Evolutionary conservation across 73 alveolate species (phyloP), one percentile per base, ranked within the genome.

Genomic region (Tetrahymena elliotti): DNA sequence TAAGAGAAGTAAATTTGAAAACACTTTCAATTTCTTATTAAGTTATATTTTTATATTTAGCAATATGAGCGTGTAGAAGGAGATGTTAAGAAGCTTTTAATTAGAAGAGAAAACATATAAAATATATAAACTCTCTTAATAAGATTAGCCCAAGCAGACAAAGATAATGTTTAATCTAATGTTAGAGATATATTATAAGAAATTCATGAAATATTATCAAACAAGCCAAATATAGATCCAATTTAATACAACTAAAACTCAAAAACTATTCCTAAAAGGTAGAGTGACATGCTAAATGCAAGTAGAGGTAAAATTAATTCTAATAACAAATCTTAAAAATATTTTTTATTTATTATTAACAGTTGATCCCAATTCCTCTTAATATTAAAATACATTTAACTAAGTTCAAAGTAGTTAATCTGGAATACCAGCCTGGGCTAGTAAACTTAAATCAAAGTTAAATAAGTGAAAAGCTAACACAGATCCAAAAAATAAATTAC

Each of bases 51-150:
- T 83, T 9, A 35, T 38, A 4, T 31, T n/a, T 94, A 94, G 95
- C 38, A 94, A 88, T 94, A 83, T 31, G 83, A 68, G 84, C 52
- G 93, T n/a, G 96, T 94, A 0, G 96, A 94, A 27, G 96, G 93
- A 88, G 96, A 94, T 52, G 41, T 94, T 20, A 39, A 84, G 40
- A 94, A 94, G 38, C 92, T 94, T 35, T 47, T 94, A 35, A 94
- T 94, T 4, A 94, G 93, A 94, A 94, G 96, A 94, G 82, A 94
- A 82, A 94, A 94, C 22, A 31, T 94, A 11, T 52, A 94, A 37
- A 94, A 94, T 94, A 94, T 94, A 8, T 84, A 94, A 37, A 94
- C 93, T 52, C 93, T 94, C 12, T 88, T 94, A 24, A 94, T 94
- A 10, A 92, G 95, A 24, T 84, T 94, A 5, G 96, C 96, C 1